Percentiles rank a stretch among this genome's conserved stretches.
phyloP scores from a whole-genome alignment of 169 alveolate genomes.

The Babesia bovis region DNA sequence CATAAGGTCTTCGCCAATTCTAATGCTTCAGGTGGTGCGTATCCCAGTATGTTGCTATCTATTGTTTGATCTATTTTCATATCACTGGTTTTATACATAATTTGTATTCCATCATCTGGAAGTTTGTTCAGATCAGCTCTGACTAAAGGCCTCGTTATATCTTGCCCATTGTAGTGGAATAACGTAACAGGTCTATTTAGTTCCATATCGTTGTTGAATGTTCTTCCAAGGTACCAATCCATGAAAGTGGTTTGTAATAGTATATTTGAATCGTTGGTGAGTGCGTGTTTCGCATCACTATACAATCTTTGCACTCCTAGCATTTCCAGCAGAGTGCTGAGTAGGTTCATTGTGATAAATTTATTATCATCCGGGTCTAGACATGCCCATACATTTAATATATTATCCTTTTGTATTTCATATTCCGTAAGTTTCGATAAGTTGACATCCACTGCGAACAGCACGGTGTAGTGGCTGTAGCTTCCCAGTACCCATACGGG shows the following conservation, averaged over 20 bases:
- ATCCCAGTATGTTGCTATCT: slow-evolving; percentile 44
- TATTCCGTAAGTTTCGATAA: slow-evolving; percentile 49
- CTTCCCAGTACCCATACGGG: slow-evolving; percentile 82
- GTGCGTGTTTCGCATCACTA: background rate
- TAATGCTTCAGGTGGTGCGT: background rate
- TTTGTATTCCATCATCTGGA: background rate
- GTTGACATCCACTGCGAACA: slow-evolving; percentile 42
- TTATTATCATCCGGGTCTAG: slow-evolving; percentile 71
- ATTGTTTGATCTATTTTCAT: background rate
- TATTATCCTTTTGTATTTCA: slow-evolving; percentile 31
- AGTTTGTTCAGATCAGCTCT: slow-evolving; percentile 5
- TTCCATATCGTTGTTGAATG: background rate
- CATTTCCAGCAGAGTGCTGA: slow-evolving; percentile 59
- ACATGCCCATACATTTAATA: slow-evolving; percentile 63
- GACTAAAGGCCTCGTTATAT: slow-evolving; percentile 7
- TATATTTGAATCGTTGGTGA: slow-evolving; percentile 15
- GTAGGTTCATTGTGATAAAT: slow-evolving; percentile 58
- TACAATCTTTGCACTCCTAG: slow-evolving; percentile 20
- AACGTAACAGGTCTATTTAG: slow-evolving; percentile 6
- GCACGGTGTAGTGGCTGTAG: slow-evolving; percentile 76
- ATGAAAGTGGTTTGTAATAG: slow-evolving; percentile 28
- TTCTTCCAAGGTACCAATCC: slow-evolving; percentile 34
- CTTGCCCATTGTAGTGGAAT: slow-evolving; percentile 61
- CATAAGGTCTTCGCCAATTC: slow-evolving; percentile 40
- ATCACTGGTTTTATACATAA: background rate